These are phyloP conservation scores for Alternaria viburni DNA, from an alignment of 2,329 filamentous ascomycete species.

Conservation along the genomic window DNA sequence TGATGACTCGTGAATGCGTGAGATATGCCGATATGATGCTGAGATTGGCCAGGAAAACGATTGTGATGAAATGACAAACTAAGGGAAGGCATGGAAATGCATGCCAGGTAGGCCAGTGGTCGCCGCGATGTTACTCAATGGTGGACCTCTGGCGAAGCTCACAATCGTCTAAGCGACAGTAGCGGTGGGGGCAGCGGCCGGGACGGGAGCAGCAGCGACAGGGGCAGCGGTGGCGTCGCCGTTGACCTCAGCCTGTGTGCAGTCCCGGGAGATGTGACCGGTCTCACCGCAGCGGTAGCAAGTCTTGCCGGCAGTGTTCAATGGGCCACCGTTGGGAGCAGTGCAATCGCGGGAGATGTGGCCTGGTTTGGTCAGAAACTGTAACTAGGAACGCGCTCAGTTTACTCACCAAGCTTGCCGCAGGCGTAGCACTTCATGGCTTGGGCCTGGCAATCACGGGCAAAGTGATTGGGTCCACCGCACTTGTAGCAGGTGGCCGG, in stretches of 20 bases:
- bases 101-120: conserved; percentile 11
- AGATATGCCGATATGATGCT: conserved; percentile 45
- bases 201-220: conserved; percentile 35
- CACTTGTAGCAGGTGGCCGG: conserved; percentile 73
- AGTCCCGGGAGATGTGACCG: conserved; percentile 95
- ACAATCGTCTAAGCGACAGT: conserved; percentile 42
- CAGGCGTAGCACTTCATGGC: conserved; percentile 99
- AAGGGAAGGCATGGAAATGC: conserved; percentile 19
- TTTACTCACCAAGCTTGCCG: conserved; percentile 70
- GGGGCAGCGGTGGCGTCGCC: conserved; percentile 44
- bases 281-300: conserved; percentile 98
- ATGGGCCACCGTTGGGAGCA: conserved; percentile 90
- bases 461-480: conserved; percentile 93
- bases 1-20: conserved; percentile 47
- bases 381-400: not conserved
- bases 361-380: conserved; percentile 52
- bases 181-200: conserved; percentile 51
- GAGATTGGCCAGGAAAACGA: conserved; percentile 40
- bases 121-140: conserved; percentile 29
- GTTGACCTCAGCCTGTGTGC: conserved; percentile 74
- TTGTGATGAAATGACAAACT: conserved; percentile 30
- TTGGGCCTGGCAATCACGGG: conserved; percentile 96
- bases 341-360: conserved; percentile 97
- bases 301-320: conserved; percentile 96
- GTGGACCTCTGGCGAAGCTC: not conserved